Base-by-base conservation (phyloP, 176 grass and related monocot genomes). In the Zoysia pacifica region DNA sequence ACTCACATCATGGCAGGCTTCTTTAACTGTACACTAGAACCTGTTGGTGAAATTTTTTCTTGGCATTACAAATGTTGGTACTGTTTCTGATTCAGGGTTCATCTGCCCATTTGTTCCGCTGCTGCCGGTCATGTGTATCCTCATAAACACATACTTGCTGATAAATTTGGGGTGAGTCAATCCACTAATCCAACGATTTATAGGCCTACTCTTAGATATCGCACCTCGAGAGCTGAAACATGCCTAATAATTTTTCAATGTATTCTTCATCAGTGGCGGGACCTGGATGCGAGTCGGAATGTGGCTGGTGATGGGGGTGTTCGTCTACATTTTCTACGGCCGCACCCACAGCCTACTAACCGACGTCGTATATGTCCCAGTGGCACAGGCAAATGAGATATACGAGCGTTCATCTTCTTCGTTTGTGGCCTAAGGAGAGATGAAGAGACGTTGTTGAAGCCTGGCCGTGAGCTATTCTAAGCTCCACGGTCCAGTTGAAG, bases 251-350 rank as follows among this genome's bases (percentile, higher is more conserved):
- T 45, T 59, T 47, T 4, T 8, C 38, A 42, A 20, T 74, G 16
- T 84, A 41, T 75, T 83, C 2, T 89, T 74, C 72, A 93, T 78
- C 79, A 98, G 95, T 45, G 74, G 48, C 6, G 86, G 86, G n/a
- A 98, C 95, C 49, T 98, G 95, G 92, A 69, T 86, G 59, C 44
- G 95, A 53, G 90, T 98, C 1, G 93, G 92, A 14, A 39, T 87
- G 45, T 98, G 95, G 95, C 78, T 98, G 46, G 55, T 98, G 61
- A 86, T 93, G 56, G 95, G 95, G 7, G 90, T 94, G 14, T 85
- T 98, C 0, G 95, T 98, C 53, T 94, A 98, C 53, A 75, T 93
- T 59, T 94, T 98, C 68, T 94, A 98, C 0, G 92, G 95, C 1
- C 89, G 95, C 81, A 91, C 74, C n/a, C 90, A 98, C 77, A 98